phyloP scores from a whole-genome alignment of 2,329 filamentous ascomycete species.

The Talaromyces rugulosus region DNA sequence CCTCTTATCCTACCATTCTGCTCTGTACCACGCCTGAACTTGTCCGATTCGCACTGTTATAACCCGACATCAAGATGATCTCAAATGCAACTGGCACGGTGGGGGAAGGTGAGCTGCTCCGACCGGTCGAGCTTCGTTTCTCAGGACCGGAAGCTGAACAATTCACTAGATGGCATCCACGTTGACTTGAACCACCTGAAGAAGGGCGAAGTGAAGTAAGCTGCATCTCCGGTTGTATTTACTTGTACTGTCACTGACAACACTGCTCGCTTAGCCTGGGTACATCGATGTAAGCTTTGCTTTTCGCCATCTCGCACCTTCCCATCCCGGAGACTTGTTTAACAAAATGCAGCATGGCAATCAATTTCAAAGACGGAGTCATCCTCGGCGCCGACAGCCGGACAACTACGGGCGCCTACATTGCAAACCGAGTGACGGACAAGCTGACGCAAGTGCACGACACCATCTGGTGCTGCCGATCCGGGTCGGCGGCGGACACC shows the following conservation, averaged over 20 bases:
- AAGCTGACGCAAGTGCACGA: slow-evolving; percentile 98
- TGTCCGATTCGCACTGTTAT: not conserved
- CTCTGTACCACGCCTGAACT: not conserved
- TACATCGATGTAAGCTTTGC: slow-evolving; percentile 82
- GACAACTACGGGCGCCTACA: slow-evolving; percentile 96
- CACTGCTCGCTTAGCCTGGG: slow-evolving; percentile 61
- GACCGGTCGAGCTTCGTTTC: not conserved
- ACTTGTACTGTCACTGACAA: not conserved
- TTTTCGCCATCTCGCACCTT: not conserved
- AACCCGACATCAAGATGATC: slow-evolving; percentile 29
- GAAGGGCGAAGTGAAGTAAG: slow-evolving; percentile 98
- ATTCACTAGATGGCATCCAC: slow-evolving; percentile 84
- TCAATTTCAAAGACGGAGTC: slow-evolving; percentile 97
- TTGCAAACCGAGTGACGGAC: slow-evolving; percentile 98
- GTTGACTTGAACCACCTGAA: slow-evolving; percentile 98
- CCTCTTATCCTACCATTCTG: not conserved
- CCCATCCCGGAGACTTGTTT: not conserved
- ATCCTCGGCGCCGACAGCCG: slow-evolving; percentile 95
- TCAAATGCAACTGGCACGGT: slow-evolving; percentile 41
- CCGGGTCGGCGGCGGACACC: slow-evolving; percentile 93
- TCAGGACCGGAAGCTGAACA: not conserved
- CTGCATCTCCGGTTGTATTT: slow-evolving; percentile 16
- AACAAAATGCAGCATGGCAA: slow-evolving; percentile 72
- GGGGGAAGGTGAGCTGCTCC: slow-evolving; percentile 36
- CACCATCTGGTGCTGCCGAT: slow-evolving; percentile 99